Conservation (phyloP, 257 asterid genomes). For the Nicotiana sylvestris region DNA sequence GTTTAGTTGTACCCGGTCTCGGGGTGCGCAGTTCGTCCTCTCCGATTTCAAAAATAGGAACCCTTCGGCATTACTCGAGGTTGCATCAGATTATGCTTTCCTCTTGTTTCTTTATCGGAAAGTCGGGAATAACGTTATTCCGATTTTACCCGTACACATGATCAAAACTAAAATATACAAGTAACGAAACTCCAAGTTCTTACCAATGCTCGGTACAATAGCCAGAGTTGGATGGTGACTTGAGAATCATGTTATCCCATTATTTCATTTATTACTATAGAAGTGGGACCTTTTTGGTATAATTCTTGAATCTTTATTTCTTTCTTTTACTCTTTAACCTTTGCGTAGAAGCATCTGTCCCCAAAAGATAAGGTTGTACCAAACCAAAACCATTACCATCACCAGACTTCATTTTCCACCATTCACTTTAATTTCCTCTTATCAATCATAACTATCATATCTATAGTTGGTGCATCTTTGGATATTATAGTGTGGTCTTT, state of each 20-base stretch:
- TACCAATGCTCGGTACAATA: background rate
- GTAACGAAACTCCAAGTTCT: background rate
- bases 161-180: background rate
- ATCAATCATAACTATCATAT: background rate
- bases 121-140: no score
- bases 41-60: no score
- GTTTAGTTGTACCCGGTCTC: no score
- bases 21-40: no score
- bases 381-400: background rate
- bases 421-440: background rate
- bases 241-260: background rate
- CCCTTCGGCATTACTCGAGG: no score
- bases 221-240: background rate
- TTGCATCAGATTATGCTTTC: no score
- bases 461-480: background rate
- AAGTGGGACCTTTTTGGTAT: background rate
- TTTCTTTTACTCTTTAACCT: background rate
- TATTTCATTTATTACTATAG: background rate
- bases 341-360: background rate
- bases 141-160: no score
- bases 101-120: no score
- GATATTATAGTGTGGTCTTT: no score
- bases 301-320: background rate
- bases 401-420: background rate
- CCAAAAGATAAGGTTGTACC: constrained; percentile 3